Evolutionary conservation across 305 asterid genomes (phyloP), one percentile per base, ranked within the genome.

Genomic region (Rubia occidens): DNA sequence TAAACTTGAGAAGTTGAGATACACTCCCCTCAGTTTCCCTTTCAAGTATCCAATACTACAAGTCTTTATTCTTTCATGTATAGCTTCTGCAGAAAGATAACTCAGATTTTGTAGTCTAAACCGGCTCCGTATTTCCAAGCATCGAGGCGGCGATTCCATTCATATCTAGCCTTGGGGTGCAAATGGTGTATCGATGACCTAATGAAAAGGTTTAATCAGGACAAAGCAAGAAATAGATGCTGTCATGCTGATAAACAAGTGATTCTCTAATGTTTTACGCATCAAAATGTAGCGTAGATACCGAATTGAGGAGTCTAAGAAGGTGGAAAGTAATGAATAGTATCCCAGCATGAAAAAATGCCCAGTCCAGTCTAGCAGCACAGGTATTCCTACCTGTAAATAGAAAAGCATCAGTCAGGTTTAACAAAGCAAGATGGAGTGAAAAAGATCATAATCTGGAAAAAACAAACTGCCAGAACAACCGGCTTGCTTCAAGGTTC

Each of bases 81-180:
- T 6, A 47, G 47, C 51, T 53, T 8, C 71, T 21, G 51, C 14
- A 66, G 24, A 11, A n/a, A 11, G 1, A 20, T 58, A 58, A 29
- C 40, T 67, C 44, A 60, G 39, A 83, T 67, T 81, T 78, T 74
- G 80, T 90, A 90, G 84, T 93, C 98, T 17, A 90, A 83, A 72
- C 98, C 98, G 76, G 97, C 85, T 79, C 98, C 98, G 82, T 90
- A 93, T 75, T 87, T 82, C 98, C 98, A 93, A 53, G 98, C 96
- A 75, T 88, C 97, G 8, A 93, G 92, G 79, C 80, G 83, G 68
- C 85, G 85, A 73, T 76, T 87, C 98, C 95, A 90, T 78, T 77
- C 78, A 11, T 83, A 93, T 77, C 77, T 82, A 80, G 73, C 73
- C 84, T 82, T 84, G 43, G 80, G 82, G 21, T 96, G 87, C 60